Evolutionary conservation across 208 protist species (phyloP).

Genomic region (Acanthamoeba lenticulata): DNA sequence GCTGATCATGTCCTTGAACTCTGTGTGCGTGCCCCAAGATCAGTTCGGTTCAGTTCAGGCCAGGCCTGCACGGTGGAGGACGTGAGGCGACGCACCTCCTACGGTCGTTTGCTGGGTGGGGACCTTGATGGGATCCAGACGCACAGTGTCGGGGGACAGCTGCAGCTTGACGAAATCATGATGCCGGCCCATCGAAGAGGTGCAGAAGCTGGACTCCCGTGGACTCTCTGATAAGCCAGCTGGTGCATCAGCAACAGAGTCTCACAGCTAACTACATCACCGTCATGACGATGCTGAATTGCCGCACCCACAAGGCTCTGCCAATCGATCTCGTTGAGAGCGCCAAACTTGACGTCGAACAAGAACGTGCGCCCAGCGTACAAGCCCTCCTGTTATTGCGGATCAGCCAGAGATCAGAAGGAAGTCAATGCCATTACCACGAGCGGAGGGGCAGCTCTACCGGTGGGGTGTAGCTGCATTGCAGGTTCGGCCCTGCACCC

Average conservation of each 20-base stretch:
- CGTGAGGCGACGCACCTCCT: neutral
- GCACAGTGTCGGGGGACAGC: neutral
- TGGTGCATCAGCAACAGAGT: neutral
- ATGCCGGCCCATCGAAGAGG: too few relatives aligned
- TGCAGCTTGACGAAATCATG: neutral
- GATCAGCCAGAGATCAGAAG: neutral
- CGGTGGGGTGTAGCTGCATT: neutral
- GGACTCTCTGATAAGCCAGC: too few relatives aligned
- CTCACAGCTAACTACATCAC: neutral
- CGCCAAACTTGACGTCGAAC: constrained; percentile 1
- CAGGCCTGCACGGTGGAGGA: neutral
- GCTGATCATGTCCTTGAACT: neutral
- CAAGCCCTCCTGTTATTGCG: neutral
- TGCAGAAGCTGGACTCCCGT: too few relatives aligned
- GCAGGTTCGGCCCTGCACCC: neutral
- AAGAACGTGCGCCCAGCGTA: neutral
- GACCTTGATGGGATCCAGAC: neutral
- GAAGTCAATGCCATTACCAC: neutral
- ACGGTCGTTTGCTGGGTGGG: neutral
- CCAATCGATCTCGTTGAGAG: neutral
- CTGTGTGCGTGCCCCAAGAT: neutral
- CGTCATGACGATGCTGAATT: too few relatives aligned
- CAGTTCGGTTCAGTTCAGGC: neutral
- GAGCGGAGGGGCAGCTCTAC: neutral
- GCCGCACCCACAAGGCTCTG: neutral